phyloP scores from a whole-genome alignment of 2,329 filamentous ascomycete species.

The Sporothrix curviconia region DNA sequence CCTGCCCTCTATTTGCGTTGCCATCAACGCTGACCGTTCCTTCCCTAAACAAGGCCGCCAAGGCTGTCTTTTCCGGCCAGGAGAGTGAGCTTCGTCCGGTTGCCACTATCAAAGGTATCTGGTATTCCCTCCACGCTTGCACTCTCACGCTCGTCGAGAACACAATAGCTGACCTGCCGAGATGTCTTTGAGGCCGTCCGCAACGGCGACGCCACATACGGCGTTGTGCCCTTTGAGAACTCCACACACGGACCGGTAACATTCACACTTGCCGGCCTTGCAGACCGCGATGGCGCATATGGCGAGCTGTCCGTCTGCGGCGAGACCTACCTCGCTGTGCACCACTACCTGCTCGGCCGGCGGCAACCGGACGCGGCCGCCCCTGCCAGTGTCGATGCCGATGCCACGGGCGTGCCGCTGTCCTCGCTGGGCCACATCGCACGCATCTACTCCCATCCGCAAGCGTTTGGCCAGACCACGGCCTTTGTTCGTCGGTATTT shows the following conservation, averaged over 20 bases:
- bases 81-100: conserved; percentile 45
- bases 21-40: background rate
- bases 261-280: conserved; percentile 82
- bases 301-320: conserved; percentile 68
- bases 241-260: conserved; percentile 90
- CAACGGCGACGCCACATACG: conserved; percentile 54
- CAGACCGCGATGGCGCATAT: conserved; percentile 61
- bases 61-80: conserved; percentile 38
- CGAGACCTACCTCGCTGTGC: conserved; percentile 80
- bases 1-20: background rate
- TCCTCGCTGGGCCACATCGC: conserved; percentile 54
- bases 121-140: too few relatives aligned
- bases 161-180: conserved; percentile 25
- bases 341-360: conserved; percentile 68
- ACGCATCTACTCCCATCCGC: conserved; percentile 85
- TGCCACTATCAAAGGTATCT: conserved; percentile 42
- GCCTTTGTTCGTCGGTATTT: conserved; percentile 65
- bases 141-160: background rate
- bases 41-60: conserved; percentile 26
- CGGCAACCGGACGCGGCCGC: background rate
- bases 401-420: conserved; percentile 32
- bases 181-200: conserved; percentile 80
- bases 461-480: conserved; percentile 80
- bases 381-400: background rate
- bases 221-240: conserved; percentile 93